phyloP scores from a whole-genome alignment of 768 basidiomycete species.

The Amylocystis lapponica region DNA sequence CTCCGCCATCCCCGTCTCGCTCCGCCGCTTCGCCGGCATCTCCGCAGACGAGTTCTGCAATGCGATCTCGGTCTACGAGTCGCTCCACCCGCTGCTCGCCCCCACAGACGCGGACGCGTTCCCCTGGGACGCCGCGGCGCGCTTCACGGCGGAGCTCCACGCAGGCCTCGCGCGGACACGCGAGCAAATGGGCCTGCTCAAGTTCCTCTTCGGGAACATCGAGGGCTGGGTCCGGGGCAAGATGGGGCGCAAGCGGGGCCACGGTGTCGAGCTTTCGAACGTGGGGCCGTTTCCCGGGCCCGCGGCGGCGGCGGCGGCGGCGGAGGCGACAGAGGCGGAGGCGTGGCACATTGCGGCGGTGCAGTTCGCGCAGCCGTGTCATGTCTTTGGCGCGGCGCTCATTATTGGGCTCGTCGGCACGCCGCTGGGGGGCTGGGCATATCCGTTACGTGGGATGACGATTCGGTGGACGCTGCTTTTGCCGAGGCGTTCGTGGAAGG shows the following conservation, averaged over 20 bases:
- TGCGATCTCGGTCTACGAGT: slow-evolving; percentile 23
- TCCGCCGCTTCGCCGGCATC: slow-evolving; percentile 24
- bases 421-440: slow-evolving; percentile 13
- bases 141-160: slow-evolving; percentile 24
- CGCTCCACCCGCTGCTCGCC: slow-evolving; percentile 16
- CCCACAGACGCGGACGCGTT: background rate
- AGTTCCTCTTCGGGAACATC: slow-evolving; percentile 26
- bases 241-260: slow-evolving; percentile 28
- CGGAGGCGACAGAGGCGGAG: background rate
- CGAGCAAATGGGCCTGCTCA: slow-evolving; percentile 28
- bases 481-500: slow-evolving; percentile 12
- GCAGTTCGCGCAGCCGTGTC: slow-evolving; percentile 14
- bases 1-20: slow-evolving; percentile 27
- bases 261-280: slow-evolving; percentile 35
- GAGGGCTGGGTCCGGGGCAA: slow-evolving; percentile 22
- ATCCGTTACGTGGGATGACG: slow-evolving; percentile 14
- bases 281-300: slow-evolving; percentile 29
- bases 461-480: slow-evolving; percentile 13
- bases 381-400: slow-evolving; percentile 11
- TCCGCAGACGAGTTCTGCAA: slow-evolving; percentile 29
- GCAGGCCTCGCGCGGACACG: slow-evolving; percentile 12
- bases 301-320: too few species aligned
- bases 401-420: slow-evolving; percentile 18
- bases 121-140: slow-evolving; percentile 27
- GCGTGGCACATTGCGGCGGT: slow-evolving; percentile 15